Conservation (phyloP, 371 early-diverging fungal species). For the Mortierella sp. region DNA sequence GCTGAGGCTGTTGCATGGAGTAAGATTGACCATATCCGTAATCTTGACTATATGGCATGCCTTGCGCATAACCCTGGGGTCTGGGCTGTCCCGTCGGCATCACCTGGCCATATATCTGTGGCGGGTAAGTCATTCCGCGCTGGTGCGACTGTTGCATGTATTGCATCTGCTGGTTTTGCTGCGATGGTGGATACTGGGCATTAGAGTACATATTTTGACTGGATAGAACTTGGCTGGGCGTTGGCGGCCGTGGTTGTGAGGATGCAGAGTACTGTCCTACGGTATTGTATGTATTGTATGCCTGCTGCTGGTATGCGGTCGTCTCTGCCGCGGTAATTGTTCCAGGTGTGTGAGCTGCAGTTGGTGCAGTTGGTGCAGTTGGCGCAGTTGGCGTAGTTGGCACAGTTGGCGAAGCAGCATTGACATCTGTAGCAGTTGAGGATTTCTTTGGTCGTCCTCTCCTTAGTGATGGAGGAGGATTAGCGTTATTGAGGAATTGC, state of each 20-base stretch:
- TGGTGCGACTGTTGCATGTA: constrained; percentile 35
- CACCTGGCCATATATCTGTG: constrained; percentile 26
- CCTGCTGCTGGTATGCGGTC: constrained; percentile 7
- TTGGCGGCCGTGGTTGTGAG: constrained; percentile 16
- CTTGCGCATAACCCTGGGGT: constrained; percentile 31
- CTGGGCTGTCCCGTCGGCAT: constrained; percentile 17
- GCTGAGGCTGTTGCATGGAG: constrained; percentile 14
- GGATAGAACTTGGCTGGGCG: constrained; percentile 12
- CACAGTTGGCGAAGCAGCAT: neutral
- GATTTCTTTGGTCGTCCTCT: constrained; percentile 38
- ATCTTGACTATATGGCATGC: constrained; percentile 19
- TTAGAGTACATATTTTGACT: constrained; percentile 20
- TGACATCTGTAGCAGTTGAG: neutral
- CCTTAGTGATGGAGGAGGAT: constrained; percentile 20
- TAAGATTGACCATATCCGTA: constrained; percentile 24
- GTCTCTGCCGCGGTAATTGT: neutral
- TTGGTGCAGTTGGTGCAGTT: neutral
- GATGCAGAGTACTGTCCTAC: constrained; percentile 15
- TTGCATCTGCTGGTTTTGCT: constrained; percentile 25
- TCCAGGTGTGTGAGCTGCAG: neutral
- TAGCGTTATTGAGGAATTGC: constrained; percentile 17
- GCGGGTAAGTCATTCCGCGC: constrained; percentile 28
- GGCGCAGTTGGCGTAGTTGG: constrained; percentile 14
- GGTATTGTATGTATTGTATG: constrained; percentile 20
- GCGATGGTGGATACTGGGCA: constrained; percentile 16